Percentiles rank a stretch among this genome's conserved stretches.
Conservation (phyloP, 108 stramenopile species). For the Schizochytrium sp. region DNA sequence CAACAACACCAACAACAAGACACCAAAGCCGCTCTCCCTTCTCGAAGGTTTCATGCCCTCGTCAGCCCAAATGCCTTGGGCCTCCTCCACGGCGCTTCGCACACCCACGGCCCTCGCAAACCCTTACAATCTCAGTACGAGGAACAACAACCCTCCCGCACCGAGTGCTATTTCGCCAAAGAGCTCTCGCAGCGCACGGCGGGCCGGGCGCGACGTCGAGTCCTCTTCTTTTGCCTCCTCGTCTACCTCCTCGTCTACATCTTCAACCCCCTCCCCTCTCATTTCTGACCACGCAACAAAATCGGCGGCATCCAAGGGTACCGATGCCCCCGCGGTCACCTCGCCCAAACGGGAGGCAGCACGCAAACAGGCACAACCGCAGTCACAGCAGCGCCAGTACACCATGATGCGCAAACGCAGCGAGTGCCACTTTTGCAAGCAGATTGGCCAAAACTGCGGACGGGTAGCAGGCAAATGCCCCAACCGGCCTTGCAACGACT, state of each 20-base stretch:
- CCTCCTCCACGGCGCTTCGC: background rate
- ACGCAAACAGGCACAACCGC: background rate
- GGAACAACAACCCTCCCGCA: background rate
- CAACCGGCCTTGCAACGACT: background rate
- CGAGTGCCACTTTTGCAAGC: background rate
- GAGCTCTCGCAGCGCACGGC: background rate
- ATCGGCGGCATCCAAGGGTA: background rate
- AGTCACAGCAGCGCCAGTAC: background rate
- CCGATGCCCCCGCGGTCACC: background rate
- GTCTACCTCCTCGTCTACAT: background rate
- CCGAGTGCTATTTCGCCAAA: background rate
- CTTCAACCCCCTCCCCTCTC: too few species aligned
- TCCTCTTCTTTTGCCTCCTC: background rate
- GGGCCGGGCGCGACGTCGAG: background rate
- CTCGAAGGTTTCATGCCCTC: background rate
- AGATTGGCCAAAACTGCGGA: slow-evolving; percentile 4
- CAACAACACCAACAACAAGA: background rate
- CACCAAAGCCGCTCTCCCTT: background rate
- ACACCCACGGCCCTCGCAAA: background rate
- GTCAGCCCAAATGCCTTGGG: background rate
- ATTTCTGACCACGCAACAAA: too few species aligned
- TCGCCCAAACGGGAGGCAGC: background rate
- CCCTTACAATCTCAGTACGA: too few species aligned
- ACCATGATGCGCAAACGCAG: slow-evolving; percentile 5
- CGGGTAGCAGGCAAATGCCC: background rate